Evolutionary conservation across 2,329 filamentous ascomycete species (phyloP), one percentile per base, ranked within the genome.

Genomic region (Colletotrichum zoysiae): DNA sequence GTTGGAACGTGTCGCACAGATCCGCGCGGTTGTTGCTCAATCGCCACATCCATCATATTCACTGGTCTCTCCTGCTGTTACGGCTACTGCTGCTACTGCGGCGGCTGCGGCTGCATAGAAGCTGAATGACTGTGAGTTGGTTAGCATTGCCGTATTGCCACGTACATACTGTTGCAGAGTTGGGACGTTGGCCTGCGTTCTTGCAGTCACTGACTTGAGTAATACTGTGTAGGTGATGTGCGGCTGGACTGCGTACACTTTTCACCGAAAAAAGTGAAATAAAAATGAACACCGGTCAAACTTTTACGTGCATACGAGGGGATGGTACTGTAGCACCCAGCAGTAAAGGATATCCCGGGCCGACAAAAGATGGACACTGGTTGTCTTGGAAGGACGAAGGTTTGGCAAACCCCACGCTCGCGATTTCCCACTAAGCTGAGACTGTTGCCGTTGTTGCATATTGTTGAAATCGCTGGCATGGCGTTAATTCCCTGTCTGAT

Each of bases 21-120:
- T 20, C 44, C 20, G 23, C 51, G 59, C 51, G 59, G 58, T 42
- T 58, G 38, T 42, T 44, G n/a, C 16, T 65, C 9, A 55, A 56
- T 64, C 40, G 12, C 26, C 23, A 33, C 30, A 35, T 44, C 48
- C 58, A 51, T 65, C 65, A 56, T 44, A 59, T 48, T 44, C 67
- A 42, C 44, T 30, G 57, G 56, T 42, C 58, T 62, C 55, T 59
- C n/a, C 35, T 66, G 44, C 35, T 46, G 40, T 14, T 42, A 11
- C 38, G 9, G 40, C 12, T 42, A 26, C 35, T 66, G 44, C 35
- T 46, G 40, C 40, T 42, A 11, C 38, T 11, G 40, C 14, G 6
- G 14, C 6, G 2, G 40, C 40, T 42, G 16, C 23, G 59, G 51
- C 33, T 38, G 20, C 35, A 58, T 23, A 20, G 18, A 23, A 26